A percentile compares a stretch with the other conserved stretches of the same genome.
phyloP scores from a whole-genome alignment of 2,329 filamentous ascomycete species.

The Colletotrichum sp. region DNA sequence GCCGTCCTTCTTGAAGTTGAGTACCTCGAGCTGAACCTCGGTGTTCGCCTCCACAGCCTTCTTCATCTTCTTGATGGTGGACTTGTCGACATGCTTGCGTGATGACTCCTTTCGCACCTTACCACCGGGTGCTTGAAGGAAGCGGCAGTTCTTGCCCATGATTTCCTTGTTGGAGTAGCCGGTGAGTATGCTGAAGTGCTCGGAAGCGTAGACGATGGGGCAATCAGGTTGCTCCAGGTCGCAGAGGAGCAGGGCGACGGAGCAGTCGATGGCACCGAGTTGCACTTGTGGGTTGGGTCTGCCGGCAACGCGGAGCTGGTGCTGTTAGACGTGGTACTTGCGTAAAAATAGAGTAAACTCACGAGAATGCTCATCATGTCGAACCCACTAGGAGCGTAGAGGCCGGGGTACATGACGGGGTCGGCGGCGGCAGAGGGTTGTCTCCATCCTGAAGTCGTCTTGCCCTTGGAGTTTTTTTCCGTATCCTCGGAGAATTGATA shows the following conservation, averaged over 20 bases:
- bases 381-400: slow-evolving; percentile 60
- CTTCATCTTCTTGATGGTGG: slow-evolving; percentile 62
- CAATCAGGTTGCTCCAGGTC: slow-evolving; percentile 76
- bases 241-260: slow-evolving; percentile 83
- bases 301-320: slow-evolving; percentile 65
- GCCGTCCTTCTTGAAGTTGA: slow-evolving; percentile 84
- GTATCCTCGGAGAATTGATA: slow-evolving; percentile 28
- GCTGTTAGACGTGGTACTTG: slow-evolving; percentile 12
- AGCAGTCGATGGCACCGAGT: slow-evolving; percentile 82
- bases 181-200: slow-evolving; percentile 79
- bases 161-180: slow-evolving; percentile 79
- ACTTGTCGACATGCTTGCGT: slow-evolving; percentile 70
- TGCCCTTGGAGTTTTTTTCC: slow-evolving; percentile 22
- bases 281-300: slow-evolving; percentile 78
- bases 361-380: slow-evolving; percentile 63
- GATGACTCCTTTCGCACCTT: slow-evolving; percentile 63
- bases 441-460: not conserved
- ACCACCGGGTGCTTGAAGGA: slow-evolving; percentile 78
- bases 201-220: slow-evolving; percentile 85
- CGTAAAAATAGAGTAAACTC: slow-evolving; percentile 25
- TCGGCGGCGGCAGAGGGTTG: slow-evolving; percentile 33
- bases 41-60: slow-evolving; percentile 46
- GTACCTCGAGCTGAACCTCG: slow-evolving; percentile 60
- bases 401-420: slow-evolving; percentile 58
- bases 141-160: slow-evolving; percentile 81